Evolutionary conservation across 2,329 filamentous ascomycete species (phyloP).

Genomic region (Pseudogymnoascus sp.): DNA sequence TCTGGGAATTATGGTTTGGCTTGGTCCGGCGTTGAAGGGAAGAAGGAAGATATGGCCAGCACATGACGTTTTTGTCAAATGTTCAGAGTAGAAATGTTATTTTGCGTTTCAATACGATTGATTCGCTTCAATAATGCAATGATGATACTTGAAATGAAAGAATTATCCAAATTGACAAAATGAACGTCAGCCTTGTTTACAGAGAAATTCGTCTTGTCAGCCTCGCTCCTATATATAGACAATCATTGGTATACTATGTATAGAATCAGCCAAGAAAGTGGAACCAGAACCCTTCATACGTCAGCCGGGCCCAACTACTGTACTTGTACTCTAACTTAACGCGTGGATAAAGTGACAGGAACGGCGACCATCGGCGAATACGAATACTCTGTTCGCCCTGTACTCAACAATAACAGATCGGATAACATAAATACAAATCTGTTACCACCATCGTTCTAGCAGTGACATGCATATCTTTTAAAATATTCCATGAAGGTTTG

Average conservation of each 20-base stretch:
- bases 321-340: neutral
- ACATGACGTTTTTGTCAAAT: neutral
- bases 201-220: neutral
- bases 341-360: neutral
- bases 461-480: conserved; percentile 2
- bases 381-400: neutral
- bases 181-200: neutral
- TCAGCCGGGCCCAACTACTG: neutral
- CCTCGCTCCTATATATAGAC: neutral
- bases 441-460: neutral
- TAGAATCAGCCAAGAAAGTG: neutral
- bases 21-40: neutral
- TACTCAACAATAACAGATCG: neutral
- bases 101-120: neutral
- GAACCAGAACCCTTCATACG: neutral
- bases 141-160: neutral
- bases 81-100: conserved; percentile 5
- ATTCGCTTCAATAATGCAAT: neutral
- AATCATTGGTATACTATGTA: neutral
- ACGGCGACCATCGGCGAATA: neutral
- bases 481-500: neutral
- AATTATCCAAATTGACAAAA: neutral
- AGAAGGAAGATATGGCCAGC: neutral
- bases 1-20: neutral
- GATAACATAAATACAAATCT: neutral